These are phyloP conservation scores for Hygrocybe punicea DNA, from an alignment of 768 basidiomycete genomes.

Conservation along the genomic window DNA sequence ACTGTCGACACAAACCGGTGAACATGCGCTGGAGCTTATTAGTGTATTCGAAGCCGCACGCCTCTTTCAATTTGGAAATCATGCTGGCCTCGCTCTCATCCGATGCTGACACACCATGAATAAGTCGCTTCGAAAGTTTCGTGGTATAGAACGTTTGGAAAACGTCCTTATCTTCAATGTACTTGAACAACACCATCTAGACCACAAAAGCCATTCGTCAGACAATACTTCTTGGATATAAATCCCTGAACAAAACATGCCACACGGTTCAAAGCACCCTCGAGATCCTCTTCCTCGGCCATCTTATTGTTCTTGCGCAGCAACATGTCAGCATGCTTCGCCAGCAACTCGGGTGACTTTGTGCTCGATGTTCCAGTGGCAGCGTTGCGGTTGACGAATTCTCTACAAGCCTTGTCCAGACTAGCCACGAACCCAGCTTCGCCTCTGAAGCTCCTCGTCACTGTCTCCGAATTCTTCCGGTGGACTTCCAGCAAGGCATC, in stretches of 20 bases:
- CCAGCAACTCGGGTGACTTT: slow-evolving; percentile 88
- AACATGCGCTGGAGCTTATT: slow-evolving; percentile 97
- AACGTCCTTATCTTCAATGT: slow-evolving; percentile 97
- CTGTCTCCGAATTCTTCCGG: slow-evolving; percentile 85
- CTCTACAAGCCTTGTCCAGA: slow-evolving; percentile 91
- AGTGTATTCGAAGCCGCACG: slow-evolving; percentile 95
- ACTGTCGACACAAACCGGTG: slow-evolving; percentile 9
- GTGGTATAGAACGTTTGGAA: slow-evolving; percentile 98
- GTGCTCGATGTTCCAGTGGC: slow-evolving; percentile 83
- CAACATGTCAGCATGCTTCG: slow-evolving; percentile 86
- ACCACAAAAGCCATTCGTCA: slow-evolving; percentile 7
- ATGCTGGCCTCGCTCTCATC: slow-evolving; percentile 97
- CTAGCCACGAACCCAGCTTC: slow-evolving; percentile 92
- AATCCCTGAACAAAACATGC: slow-evolving; percentile 47
- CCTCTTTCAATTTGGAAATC: slow-evolving; percentile 96
- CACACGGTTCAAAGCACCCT: slow-evolving; percentile 85
- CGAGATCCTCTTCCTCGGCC: slow-evolving; percentile 86
- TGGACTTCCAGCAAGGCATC: slow-evolving; percentile 90
- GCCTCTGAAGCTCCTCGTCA: slow-evolving; percentile 82
- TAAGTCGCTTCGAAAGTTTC: slow-evolving; percentile 88
- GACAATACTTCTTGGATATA: slow-evolving; percentile 19
- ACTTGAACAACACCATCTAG: slow-evolving; percentile 97
- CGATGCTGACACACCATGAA: slow-evolving; percentile 86
- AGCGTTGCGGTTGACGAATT: slow-evolving; percentile 91
- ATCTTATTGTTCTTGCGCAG: slow-evolving; percentile 95